A percentile compares a stretch with the other conserved stretches of the same genome.
Evolutionary conservation across 164 flowering plant genomes (phyloP).

Genomic region (Nymphaea colorata): DNA sequence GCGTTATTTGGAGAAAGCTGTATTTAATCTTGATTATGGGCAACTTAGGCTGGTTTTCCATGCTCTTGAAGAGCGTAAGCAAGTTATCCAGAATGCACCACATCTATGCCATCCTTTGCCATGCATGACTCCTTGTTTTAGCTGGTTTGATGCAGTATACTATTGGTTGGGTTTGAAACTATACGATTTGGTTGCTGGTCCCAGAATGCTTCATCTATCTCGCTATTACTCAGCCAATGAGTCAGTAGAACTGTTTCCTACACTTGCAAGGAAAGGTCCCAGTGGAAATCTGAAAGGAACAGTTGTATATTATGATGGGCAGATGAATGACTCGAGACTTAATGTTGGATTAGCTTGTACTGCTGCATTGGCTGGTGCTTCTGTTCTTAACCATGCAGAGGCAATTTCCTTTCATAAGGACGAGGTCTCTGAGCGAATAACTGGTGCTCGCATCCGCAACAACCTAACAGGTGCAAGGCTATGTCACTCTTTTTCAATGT

Average conservation of each 20-base stretch:
- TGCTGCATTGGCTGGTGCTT: slow-evolving; percentile 96
- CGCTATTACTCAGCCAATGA: slow-evolving; percentile 87
- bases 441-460: slow-evolving; percentile 80
- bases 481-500: not conserved
- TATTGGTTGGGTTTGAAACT: slow-evolving; percentile 91
- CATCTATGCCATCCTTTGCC: slow-evolving; percentile 93
- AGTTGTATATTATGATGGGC: slow-evolving; percentile 97
- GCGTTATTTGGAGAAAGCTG: slow-evolving; percentile 96
- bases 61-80: slow-evolving; percentile 98
- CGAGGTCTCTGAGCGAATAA: slow-evolving; percentile 41
- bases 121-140: slow-evolving; percentile 99
- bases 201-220: slow-evolving; percentile 68
- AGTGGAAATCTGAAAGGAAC: slow-evolving; percentile 75
- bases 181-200: slow-evolving; percentile 91
- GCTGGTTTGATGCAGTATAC: slow-evolving; percentile 89
- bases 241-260: slow-evolving; percentile 89
- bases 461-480: slow-evolving; percentile 55
- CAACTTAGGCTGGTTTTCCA: slow-evolving; percentile 95
- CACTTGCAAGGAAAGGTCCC: slow-evolving; percentile 69
- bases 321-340: slow-evolving; percentile 93
- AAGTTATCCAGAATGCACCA: slow-evolving; percentile 91
- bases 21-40: slow-evolving; percentile 90
- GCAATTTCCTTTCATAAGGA: slow-evolving; percentile 74
- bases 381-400: slow-evolving; percentile 95
- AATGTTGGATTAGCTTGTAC: slow-evolving; percentile 92